phyloP scores from a whole-genome alignment of 164 flowering plant genomes.

The Annona cherimola region DNA sequence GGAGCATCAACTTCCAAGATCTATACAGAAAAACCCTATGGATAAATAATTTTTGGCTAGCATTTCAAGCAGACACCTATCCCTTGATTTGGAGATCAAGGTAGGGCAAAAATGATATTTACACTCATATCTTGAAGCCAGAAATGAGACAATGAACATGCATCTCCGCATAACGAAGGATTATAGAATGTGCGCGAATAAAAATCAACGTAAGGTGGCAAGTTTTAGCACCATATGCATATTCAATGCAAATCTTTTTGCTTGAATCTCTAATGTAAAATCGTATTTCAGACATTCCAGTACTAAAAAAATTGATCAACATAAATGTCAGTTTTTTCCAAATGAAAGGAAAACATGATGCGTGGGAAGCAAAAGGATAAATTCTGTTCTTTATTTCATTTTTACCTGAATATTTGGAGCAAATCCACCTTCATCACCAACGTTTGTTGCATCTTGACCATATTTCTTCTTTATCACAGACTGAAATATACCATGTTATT shows the following conservation, averaged over 20 bases:
- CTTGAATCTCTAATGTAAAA: neutral
- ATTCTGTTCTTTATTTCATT: too few relatives aligned
- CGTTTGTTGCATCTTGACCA: conserved; percentile 40
- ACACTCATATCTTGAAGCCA: too few relatives aligned
- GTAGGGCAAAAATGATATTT: too few relatives aligned
- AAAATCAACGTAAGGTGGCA: neutral
- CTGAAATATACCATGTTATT: conserved; percentile 10
- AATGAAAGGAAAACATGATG: neutral
- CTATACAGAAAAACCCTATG: too few relatives aligned
- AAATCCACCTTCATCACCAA: conserved; percentile 47
- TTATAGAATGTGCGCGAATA: too few relatives aligned
- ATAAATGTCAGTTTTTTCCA: neutral
- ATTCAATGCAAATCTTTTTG: neutral
- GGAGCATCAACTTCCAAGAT: too few relatives aligned
- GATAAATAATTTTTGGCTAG: too few relatives aligned
- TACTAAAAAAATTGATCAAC: neutral
- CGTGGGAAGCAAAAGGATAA: neutral
- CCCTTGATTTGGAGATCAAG: too few relatives aligned
- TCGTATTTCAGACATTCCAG: neutral
- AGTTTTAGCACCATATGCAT: neutral
- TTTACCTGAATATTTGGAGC: conserved; percentile 41
- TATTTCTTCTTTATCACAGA: conserved; percentile 42
- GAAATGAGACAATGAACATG: too few relatives aligned
- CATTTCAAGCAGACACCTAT: too few relatives aligned
- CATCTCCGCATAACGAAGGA: too few relatives aligned